Evolutionary conservation across 805 yeast species (phyloP).

Genomic region (Yarrowia deformans): DNA sequence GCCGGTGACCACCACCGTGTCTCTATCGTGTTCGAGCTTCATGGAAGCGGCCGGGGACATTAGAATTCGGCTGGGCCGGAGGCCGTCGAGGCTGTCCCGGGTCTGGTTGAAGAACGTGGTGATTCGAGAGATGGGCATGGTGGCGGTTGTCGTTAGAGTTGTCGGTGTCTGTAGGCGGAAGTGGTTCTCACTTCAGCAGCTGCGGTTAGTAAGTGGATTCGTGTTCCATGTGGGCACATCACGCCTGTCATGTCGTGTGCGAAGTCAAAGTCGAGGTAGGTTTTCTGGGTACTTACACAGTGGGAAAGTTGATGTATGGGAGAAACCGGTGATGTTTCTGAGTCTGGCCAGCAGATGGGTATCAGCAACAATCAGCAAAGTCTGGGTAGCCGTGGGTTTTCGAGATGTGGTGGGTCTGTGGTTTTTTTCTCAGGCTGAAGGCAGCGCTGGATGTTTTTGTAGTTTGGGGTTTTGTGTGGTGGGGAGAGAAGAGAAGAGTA

Average conservation of each 20-base stretch:
- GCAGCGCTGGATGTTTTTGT: constrained; percentile 30
- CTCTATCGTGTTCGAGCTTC: constrained; percentile 49
- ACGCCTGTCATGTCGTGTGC: constrained; percentile 36
- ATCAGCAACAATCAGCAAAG: background rate
- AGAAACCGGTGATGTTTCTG: background rate
- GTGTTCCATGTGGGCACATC: background rate
- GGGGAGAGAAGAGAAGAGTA: constrained; percentile 15
- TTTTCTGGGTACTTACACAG: constrained; percentile 19
- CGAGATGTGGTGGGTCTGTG: constrained; percentile 16
- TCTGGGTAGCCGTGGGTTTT: background rate
- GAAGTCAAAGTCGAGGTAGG: constrained; percentile 19
- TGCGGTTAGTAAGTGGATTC: constrained; percentile 9
- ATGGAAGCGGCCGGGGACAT: constrained; percentile 29
- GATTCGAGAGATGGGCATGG: constrained; percentile 27
- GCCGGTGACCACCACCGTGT: constrained; percentile 81
- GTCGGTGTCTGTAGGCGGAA: constrained; percentile 13
- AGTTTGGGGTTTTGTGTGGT: constrained; percentile 5
- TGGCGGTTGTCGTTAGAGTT: background rate
- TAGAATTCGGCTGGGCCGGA: constrained; percentile 34
- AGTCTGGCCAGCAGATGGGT: constrained; percentile 28
- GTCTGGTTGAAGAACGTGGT: constrained; percentile 13
- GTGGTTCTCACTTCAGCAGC: constrained; percentile 2
- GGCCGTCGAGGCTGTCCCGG: constrained; percentile 29
- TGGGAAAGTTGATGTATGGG: background rate
- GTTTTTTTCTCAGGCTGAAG: constrained; percentile 37